Conservation (phyloP, 345 rosid genomes). For the Trapa bicornis region DNA sequence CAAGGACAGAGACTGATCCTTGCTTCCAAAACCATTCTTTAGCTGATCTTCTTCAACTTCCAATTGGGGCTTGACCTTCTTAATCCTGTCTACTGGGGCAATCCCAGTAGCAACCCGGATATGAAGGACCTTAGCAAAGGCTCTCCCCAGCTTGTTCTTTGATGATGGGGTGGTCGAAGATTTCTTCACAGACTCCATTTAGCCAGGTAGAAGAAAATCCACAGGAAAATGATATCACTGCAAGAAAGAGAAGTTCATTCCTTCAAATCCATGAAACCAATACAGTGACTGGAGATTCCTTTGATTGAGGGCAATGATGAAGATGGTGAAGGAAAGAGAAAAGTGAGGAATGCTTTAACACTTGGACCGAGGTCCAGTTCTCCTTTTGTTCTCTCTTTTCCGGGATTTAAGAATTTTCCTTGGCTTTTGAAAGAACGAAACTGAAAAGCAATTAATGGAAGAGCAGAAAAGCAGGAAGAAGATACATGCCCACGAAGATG, state of each 20-base stretch:
- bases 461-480: not conserved
- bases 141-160: conserved; percentile 53
- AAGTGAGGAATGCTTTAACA: not conserved
- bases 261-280: not conserved
- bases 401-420: not conserved
- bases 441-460: not conserved
- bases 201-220: conserved; percentile 16
- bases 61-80: conserved; percentile 29
- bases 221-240: not conserved
- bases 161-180: conserved; percentile 35
- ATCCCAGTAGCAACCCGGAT: conserved; percentile 41
- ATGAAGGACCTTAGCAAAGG: conserved; percentile 62
- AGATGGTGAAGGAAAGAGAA: not conserved
- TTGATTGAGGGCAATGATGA: conserved; percentile 1
- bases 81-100: conserved; percentile 43
- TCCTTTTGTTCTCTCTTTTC: conserved; percentile 4
- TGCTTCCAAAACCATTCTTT: conserved; percentile 5
- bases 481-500: not conserved
- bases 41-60: conserved; percentile 23
- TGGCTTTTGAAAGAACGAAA: not conserved
- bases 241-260: not conserved
- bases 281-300: not conserved
- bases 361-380: not conserved
- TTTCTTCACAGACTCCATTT: conserved; percentile 58
- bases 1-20: conserved; percentile 25